Conservation (phyloP, 331 rosid species). For the Pyrus hybrid region DNA sequence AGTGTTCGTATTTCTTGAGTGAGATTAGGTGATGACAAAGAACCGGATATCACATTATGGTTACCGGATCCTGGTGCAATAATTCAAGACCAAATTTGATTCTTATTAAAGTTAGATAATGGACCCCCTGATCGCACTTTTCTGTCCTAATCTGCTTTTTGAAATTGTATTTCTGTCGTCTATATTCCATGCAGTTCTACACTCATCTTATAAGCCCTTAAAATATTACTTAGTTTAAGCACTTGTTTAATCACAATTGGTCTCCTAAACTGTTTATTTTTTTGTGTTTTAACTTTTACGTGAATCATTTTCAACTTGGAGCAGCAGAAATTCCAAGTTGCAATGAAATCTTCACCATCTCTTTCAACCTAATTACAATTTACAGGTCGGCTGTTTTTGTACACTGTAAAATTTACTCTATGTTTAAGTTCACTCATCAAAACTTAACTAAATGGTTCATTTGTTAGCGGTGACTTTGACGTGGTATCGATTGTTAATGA, state of each 20-base stretch:
- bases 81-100: slow-evolving; percentile 1
- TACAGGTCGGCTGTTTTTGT: not conserved
- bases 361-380: not conserved
- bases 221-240: not conserved
- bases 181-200: slow-evolving; percentile 23
- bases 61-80: not conserved
- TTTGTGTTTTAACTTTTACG: not conserved
- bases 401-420: not conserved
- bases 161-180: slow-evolving; percentile 10
- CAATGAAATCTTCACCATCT: not conserved
- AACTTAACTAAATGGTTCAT: too few relatives aligned
- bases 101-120: slow-evolving; percentile 2
- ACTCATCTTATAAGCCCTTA: slow-evolving; percentile 12
- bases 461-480: too few relatives aligned
- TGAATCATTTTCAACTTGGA: not conserved
- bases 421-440: not conserved
- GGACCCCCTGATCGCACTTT: slow-evolving; percentile 8
- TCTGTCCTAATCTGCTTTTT: not conserved
- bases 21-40: not conserved
- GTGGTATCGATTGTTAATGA: too few relatives aligned
- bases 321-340: not conserved
- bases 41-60: not conserved
- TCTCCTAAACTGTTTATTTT: not conserved
- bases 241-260: not conserved
- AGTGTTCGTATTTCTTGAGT: not conserved